These are phyloP conservation scores for Colletotrichum nymphaeae DNA, from an alignment of 2,329 filamentous ascomycete species.

Conservation along the genomic window DNA sequence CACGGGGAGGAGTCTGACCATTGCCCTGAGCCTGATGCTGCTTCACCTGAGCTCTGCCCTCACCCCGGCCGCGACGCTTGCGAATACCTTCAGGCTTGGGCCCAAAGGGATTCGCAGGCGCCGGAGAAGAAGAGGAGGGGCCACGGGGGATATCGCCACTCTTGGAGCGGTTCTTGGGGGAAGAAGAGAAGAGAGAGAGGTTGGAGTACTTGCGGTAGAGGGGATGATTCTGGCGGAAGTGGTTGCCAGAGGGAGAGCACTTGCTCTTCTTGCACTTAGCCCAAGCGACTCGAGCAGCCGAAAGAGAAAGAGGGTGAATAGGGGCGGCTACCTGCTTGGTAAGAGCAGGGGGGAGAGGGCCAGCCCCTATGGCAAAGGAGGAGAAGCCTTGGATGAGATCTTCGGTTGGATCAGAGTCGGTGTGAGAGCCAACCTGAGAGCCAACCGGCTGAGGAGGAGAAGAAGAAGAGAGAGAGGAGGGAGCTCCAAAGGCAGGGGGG, in stretches of 20 bases:
- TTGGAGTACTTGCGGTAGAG: background rate
- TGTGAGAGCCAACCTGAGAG: too few relatives aligned
- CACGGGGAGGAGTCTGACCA: background rate
- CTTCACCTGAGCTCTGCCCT: background rate
- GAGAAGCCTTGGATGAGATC: too few relatives aligned
- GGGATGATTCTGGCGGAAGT: background rate
- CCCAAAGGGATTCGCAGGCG: background rate
- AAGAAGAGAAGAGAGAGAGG: background rate
- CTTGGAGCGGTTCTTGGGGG: background rate
- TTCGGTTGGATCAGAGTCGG: too few relatives aligned
- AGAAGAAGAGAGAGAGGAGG: background rate
- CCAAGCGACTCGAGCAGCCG: background rate
- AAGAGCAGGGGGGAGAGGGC: too few relatives aligned
- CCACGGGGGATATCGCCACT: too few relatives aligned
- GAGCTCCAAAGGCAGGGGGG: background rate
- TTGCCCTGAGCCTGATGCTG: background rate
- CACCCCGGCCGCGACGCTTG: background rate
- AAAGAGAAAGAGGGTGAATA: background rate
- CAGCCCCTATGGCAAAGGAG: too few relatives aligned
- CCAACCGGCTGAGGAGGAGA: too few relatives aligned
- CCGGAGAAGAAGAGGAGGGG: background rate
- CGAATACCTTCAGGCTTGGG: background rate
- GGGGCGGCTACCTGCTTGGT: too few relatives aligned
- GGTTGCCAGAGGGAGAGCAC: background rate
- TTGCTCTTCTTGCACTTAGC: background rate